phyloP scores from a whole-genome alignment of 331 rosid genomes.

The Malus hybrid region DNA sequence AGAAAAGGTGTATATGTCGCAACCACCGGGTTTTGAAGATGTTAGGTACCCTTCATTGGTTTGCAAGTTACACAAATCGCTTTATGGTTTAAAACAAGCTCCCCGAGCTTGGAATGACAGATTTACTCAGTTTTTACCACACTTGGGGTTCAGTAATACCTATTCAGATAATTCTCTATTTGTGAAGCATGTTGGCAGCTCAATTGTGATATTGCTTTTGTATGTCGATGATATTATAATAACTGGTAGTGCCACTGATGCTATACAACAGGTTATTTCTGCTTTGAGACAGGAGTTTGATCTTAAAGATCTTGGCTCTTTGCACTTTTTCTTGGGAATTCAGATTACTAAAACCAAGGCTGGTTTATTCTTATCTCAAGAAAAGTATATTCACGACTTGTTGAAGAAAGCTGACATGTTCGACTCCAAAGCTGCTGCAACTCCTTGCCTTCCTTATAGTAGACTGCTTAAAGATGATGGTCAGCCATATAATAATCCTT shows the following conservation, averaged over 20 bases:
- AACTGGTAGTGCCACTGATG: not conserved
- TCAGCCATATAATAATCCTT: not conserved
- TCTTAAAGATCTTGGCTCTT: not conserved
- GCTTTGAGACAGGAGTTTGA: too few species aligned
- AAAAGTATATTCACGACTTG: too few species aligned
- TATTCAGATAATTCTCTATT: not conserved
- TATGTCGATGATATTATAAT: not conserved
- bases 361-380: not conserved
- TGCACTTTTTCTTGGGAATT: not conserved
- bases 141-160: not conserved
- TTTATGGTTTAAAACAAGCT: not conserved
- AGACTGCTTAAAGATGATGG: not conserved
- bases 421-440: not conserved
- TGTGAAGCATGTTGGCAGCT: not conserved
- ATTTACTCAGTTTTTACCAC: not conserved
- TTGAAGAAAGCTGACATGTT: not conserved
- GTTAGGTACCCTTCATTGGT: fast-evolving
- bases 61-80: not conserved
- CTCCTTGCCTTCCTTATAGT: not conserved
- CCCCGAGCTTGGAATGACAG: too few species aligned
- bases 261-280: not conserved
- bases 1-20: not conserved
- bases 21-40: not conserved
- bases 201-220: not conserved
- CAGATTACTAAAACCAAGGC: too few species aligned